Base-by-base conservation (phyloP, 176 grass and related monocot genomes). In the Carex myosuroides region DNA sequence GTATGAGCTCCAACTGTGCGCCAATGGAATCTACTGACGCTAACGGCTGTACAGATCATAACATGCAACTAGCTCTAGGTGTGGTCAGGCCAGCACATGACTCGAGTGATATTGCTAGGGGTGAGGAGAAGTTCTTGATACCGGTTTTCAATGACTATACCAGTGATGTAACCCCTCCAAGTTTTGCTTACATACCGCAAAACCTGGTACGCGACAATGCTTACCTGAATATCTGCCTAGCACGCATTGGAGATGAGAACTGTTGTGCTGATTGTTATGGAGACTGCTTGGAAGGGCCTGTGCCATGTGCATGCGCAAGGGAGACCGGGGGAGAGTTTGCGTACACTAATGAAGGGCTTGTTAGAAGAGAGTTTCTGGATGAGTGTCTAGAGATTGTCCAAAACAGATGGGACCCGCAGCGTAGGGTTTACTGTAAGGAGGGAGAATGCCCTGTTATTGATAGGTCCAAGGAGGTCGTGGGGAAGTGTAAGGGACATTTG, bases 401-500 rank as follows among this genome's bases (percentile, higher is more conserved):
- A 24, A 87, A 90, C 32, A 87, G 80, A 57, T 62, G 60, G 79
- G 16, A 91, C 85, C 88, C 91, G 14, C 74, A 88, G 21, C 68
- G 87, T 30, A 87, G 76, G 55, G 88, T 76, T 26, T 91, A 88
- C 70, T 94, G 90, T 82, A 82, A 90, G 86, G 87, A 76, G 13
- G 41, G 42, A n/a, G 58, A 13, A 81, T 97, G 90, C 42, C 88
- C 87, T n/a, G 9, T 94, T 41, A 88, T 39, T 39, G 37, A 97
- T 82, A 91, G 70, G 64, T 88, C 82, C 14, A 90, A 90, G 77
- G 86, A 85, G 75, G 54, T 67, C 30, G 32, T 32, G 13, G 85
- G 72, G 56, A 44, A 88, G 30, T 97, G 94, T 60, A 97, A 89
- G 61, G 94, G 94, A 2, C 94, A 97, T 89, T 64, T 92, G 48